Base-by-base conservation (phyloP, 179 eudicot species). In the Gypsophila paniculata region DNA sequence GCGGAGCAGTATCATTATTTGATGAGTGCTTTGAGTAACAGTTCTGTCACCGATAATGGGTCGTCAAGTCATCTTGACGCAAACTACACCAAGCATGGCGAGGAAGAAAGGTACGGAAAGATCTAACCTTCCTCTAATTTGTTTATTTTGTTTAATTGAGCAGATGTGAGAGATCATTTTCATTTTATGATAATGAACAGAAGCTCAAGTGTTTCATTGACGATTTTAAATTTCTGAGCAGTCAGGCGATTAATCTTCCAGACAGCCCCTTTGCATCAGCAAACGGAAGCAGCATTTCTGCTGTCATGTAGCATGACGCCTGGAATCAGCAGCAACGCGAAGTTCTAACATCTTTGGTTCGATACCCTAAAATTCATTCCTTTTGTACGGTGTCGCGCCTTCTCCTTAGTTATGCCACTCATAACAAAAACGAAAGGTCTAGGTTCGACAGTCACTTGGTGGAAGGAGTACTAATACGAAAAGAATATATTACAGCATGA, bases 261-360 rank as follows among this genome's bases (percentile, higher is more conserved):
- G 83, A 79, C 57, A 79, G 77, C 71, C 79, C 81, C 21, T 82
- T 79, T 60, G 69, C 77, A 9, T 48, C 78, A 29, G 60, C 77
- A n/a, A 59, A 61, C 52, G 78, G 73, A 58, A 73, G 59, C 65
- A 23, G 78, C 78, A 76, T 78, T 32, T 76, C 78, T 9, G 49
- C 79, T 23, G 70, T 72, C 77, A 72, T 72, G 53, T 82, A 71
- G 80, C 63, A 38, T 57, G 19, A 68, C 22, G 65, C 54, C 38
- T 36, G 19, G 34, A 8, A 8, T 39, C 59, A 54, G 61, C 61
- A 46, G 34, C 34, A 29, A 26, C 68, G 46, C 53, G 36, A 74
- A 65, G 76, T 74, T 54, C 68, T 44, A 71, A 57, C 70, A 68
- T 58, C 66, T 68, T 76, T 82, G 72, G 72, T 55, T 66, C 39